phyloP scores from a whole-genome alignment of 257 asterid genomes.

The Haberlea rhodopensis region DNA sequence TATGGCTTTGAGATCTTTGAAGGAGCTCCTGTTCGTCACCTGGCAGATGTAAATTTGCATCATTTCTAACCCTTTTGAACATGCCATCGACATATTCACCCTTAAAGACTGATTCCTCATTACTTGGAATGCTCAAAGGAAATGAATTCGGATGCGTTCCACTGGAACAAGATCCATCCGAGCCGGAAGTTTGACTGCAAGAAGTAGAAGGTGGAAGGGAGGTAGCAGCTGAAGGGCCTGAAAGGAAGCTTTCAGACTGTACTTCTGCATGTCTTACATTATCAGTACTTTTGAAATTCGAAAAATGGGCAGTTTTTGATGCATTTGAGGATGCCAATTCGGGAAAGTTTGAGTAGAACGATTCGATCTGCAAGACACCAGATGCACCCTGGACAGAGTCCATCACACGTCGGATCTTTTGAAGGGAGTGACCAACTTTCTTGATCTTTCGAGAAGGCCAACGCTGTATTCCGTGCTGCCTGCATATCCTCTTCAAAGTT shows the following conservation, averaged over 20 bases:
- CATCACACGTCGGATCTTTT: slow-evolving; percentile 86
- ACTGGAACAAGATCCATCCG: slow-evolving; percentile 64
- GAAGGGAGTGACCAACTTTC: slow-evolving; percentile 87
- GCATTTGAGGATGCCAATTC: slow-evolving; percentile 63
- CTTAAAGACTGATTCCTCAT: slow-evolving; percentile 28
- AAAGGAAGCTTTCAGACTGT: slow-evolving; percentile 32
- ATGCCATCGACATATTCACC: slow-evolving; percentile 33
- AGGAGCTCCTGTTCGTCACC: slow-evolving; percentile 39
- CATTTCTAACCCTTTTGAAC: slow-evolving; percentile 54
- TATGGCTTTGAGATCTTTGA: slow-evolving; percentile 55
- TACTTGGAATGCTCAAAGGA: slow-evolving; percentile 18
- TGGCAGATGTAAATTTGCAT: slow-evolving; percentile 50
- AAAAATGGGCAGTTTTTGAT: slow-evolving; percentile 41
- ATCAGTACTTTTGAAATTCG: slow-evolving; percentile 35
- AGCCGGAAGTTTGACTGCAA: slow-evolving; percentile 62
- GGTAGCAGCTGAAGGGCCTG: slow-evolving; percentile 34
- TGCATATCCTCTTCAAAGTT: slow-evolving; percentile 95
- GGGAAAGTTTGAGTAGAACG: slow-evolving; percentile 76
- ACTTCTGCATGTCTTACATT: slow-evolving; percentile 26
- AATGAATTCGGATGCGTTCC: slow-evolving; percentile 41
- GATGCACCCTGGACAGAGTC: slow-evolving; percentile 92
- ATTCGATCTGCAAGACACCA: slow-evolving; percentile 58
- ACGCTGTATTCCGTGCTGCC: slow-evolving; percentile 86
- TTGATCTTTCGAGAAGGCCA: slow-evolving; percentile 97
- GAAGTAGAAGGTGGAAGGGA: slow-evolving; percentile 67